Conservation (phyloP, 306 rosid genomes). For the Calophaca sinica region DNA sequence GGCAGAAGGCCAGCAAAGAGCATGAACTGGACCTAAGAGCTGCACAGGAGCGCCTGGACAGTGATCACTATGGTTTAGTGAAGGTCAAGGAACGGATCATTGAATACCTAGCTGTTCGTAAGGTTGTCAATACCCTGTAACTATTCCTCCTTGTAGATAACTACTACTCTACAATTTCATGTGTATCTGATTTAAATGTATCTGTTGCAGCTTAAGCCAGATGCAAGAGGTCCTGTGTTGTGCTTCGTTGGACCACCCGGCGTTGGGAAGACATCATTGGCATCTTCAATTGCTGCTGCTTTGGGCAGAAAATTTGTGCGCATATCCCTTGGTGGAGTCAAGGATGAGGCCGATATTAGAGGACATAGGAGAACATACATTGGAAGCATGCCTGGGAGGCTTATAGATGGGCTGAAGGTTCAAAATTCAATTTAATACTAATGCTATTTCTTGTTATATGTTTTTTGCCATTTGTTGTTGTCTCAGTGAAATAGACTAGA, state of each 20-base stretch:
- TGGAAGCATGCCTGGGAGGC: slow-evolving; percentile 99
- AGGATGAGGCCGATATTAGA: slow-evolving; percentile 97
- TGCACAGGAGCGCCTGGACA: slow-evolving; percentile 88
- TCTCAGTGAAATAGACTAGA: slow-evolving; percentile 9
- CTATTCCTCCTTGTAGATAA: slow-evolving; percentile 25
- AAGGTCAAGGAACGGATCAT: slow-evolving; percentile 97
- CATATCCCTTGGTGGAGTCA: slow-evolving; percentile 97
- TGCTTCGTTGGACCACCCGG: slow-evolving; percentile 99
- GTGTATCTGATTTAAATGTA: slow-evolving; percentile 48
- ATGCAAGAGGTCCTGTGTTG: slow-evolving; percentile 98
- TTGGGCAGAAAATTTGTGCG: slow-evolving; percentile 89
- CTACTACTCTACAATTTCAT: slow-evolving; percentile 38
- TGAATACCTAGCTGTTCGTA: slow-evolving; percentile 96
- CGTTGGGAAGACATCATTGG: slow-evolving; percentile 97
- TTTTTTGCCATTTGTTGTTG: slow-evolving; percentile 13
- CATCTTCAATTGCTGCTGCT: slow-evolving; percentile 95
- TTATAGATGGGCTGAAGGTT: slow-evolving; percentile 95
- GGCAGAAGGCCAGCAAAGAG: slow-evolving; percentile 88
- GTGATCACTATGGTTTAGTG: slow-evolving; percentile 88
- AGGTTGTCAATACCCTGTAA: slow-evolving; percentile 62
- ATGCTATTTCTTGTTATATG: neutral
- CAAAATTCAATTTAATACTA: slow-evolving; percentile 33
- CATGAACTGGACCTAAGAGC: slow-evolving; percentile 83
- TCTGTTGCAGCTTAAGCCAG: slow-evolving; percentile 91
- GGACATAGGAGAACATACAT: slow-evolving; percentile 99